Evolutionary conservation across 495 filamentous ascomycete species (phyloP).

Genomic region (Terfezia boudieri): DNA sequence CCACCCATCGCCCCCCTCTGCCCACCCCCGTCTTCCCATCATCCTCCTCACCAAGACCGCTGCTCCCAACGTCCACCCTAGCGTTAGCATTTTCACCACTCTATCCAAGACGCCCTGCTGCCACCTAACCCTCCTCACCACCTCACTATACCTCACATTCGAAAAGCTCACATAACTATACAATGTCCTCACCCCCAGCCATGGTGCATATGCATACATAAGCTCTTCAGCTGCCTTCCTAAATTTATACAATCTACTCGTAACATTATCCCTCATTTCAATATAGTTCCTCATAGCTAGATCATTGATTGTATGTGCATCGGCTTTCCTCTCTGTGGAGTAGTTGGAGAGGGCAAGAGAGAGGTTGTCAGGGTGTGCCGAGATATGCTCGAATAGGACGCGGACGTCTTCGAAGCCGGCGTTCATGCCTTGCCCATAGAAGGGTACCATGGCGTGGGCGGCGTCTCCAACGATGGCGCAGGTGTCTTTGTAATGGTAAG

Average conservation of each 20-base stretch:
- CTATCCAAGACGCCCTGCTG: conserved; percentile 42
- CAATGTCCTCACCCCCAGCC: conserved; percentile 68
- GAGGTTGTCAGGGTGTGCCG: conserved; percentile 24
- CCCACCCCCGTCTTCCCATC: background rate
- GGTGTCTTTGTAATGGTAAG: conserved; percentile 58
- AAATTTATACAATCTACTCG: conserved; percentile 46
- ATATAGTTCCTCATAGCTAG: conserved; percentile 76
- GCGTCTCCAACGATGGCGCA: conserved; percentile 80
- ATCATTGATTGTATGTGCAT: conserved; percentile 80
- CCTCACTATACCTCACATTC: conserved; percentile 73
- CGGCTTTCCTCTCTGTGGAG: conserved; percentile 42
- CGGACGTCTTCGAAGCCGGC: conserved; percentile 65
- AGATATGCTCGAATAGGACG: conserved; percentile 39
- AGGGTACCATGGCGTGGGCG: conserved; percentile 93
- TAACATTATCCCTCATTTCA: conserved; percentile 75
- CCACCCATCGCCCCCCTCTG: background rate
- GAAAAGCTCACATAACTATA: conserved; percentile 85
- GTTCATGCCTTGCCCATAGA: conserved; percentile 81
- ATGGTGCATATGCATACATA: conserved; percentile 51
- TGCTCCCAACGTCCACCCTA: background rate
- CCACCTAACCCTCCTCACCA: conserved; percentile 38
- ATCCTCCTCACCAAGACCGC: background rate
- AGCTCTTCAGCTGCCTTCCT: conserved; percentile 73
- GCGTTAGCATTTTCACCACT: conserved; percentile 13
- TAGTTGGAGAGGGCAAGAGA: conserved; percentile 49